Evolutionary conservation across 2,329 filamentous ascomycete genomes (phyloP), one percentile per base, ranked within the genome.

Genomic region (Helminthosporium solani): DNA sequence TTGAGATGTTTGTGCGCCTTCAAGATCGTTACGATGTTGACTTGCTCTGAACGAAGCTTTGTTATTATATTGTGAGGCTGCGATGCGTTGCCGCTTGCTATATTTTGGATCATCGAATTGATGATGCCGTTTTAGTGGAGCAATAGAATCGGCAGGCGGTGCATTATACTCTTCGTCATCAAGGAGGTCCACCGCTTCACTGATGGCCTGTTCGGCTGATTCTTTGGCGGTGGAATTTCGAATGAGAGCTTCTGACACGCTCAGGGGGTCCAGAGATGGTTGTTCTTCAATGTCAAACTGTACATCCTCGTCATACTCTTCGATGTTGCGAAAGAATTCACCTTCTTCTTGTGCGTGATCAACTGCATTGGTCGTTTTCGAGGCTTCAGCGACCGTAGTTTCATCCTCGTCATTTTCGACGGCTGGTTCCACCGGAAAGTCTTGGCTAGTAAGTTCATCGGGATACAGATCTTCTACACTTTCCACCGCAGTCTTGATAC

Each of bases 381-480:
- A 16, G 15, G 18, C 15, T 5, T 37, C 15, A 2, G 20, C 23
- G 25, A 44, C 18, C 3, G 14, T 14, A 28, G 18, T 30, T 21
- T 33, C 15, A 12, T 6, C 27, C 20, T 12, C 9, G 28, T 21
- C 20, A 35, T 12, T 8, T 37, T 41, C 27, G 20, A 23, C 31
- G 2, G 50, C 33, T 18, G 41, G 19, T 9, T 60, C 47, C 16
- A 57, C 49, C 16, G 44, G 44, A n/a, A 51, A 33, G 8, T 45
- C 40, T 33, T 61, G 53, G 31, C 31, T 42, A 20, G 38, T 54
- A 18, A 90, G 69, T 38, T 83, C 87, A 16, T 81, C 78, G 0
- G 88, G 86, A 64, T 87, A 96, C 14, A 99, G 75, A 63, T 97
- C 92, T 64, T 91, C 86, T 0, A 97, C 85, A 42, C 92, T 91